Conservation (phyloP, 2,329 filamentous ascomycete genomes). For the Sclerotinia borealis region DNA sequence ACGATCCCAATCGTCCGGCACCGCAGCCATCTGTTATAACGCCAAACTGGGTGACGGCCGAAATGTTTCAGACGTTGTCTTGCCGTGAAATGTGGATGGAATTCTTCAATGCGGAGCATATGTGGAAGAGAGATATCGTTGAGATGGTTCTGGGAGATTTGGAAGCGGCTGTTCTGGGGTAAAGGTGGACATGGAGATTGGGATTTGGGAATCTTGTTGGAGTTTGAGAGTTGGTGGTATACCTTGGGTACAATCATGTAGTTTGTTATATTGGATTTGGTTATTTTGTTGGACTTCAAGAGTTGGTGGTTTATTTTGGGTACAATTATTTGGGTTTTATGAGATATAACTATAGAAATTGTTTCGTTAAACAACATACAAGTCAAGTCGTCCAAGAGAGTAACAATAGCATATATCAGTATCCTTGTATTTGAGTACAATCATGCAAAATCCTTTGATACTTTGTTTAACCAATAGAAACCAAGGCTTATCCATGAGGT, state of each 20-base stretch:
- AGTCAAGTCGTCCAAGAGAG: too few species aligned
- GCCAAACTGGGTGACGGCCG: not conserved
- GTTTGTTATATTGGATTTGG: too few species aligned
- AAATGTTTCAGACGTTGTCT: not conserved
- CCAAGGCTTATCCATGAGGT: not conserved
- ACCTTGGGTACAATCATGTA: too few species aligned
- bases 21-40: not conserved
- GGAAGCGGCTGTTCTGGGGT: not conserved
- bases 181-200: not conserved
- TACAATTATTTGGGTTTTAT: too few species aligned
- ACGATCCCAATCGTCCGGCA: conserved; percentile 1
- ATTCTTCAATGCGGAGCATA: not conserved
- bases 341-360: too few species aligned
- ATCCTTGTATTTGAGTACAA: not conserved
- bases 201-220: not conserved
- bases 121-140: not conserved
- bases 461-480: not conserved
- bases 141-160: not conserved
- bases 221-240: not conserved
- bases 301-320: too few species aligned
- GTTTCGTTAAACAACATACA: too few species aligned
- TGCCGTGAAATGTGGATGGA: not conserved
- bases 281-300: too few species aligned
- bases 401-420: too few species aligned
- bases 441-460: not conserved